A percentile compares a stretch with the other conserved stretches of the same genome.
Conservation (phyloP, 805 yeast genomes). For the Hanseniaspora meyeri region DNA sequence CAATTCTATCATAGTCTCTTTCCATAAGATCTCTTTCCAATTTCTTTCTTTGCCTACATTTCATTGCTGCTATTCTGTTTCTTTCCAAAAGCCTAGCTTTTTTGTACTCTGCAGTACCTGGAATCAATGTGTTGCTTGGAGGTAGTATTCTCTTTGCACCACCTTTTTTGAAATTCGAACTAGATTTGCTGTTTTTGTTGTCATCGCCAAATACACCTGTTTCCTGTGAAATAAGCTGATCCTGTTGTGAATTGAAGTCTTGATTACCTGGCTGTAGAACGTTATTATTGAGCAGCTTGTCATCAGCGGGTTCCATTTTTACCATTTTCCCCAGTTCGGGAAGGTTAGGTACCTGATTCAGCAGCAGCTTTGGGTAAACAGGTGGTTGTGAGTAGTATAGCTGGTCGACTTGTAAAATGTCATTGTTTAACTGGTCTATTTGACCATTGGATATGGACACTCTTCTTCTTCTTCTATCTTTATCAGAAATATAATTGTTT, state of each 20-base stretch:
- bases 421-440: constrained; percentile 56
- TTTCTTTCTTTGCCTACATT: constrained; percentile 56
- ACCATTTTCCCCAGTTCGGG: constrained; percentile 23
- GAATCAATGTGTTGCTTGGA: constrained; percentile 37
- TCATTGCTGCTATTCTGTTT: constrained; percentile 56
- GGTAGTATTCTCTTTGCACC: constrained; percentile 12
- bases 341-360: background rate
- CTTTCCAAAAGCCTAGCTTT: constrained; percentile 49
- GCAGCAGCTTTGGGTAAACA: constrained; percentile 18
- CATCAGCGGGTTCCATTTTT: background rate
- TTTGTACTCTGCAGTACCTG: constrained; percentile 62
- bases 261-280: background rate
- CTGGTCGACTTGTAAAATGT: constrained; percentile 28
- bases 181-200: constrained; percentile 36
- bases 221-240: background rate
- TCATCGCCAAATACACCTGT: background rate
- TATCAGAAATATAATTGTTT: background rate
- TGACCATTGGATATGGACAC: constrained; percentile 78
- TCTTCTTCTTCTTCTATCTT: constrained; percentile 37
- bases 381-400: constrained; percentile 29
- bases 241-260: background rate
- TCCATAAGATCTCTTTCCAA: constrained; percentile 57
- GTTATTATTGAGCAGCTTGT: background rate
- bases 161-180: constrained; percentile 2
- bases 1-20: constrained; percentile 41